A percentile compares a stretch with the other conserved stretches of the same genome.
Conservation (phyloP, 139 green algal genomes). For the Chlamydomonas sp. region DNA sequence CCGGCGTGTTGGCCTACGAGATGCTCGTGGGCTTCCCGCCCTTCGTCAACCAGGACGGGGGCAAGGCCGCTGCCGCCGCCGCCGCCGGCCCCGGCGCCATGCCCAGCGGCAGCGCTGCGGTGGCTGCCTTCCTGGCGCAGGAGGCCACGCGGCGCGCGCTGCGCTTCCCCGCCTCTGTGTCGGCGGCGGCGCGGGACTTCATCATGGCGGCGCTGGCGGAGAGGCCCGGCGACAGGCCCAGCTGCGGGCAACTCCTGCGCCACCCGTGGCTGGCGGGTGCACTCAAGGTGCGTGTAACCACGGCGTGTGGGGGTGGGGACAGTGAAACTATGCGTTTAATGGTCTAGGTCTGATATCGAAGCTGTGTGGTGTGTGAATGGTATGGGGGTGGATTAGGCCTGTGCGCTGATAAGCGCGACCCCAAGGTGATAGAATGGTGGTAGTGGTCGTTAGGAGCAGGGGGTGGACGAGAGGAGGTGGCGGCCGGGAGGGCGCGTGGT, state of each 20-base stretch:
- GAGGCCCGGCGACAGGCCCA: slow-evolving; percentile 12
- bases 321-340: no score
- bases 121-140: not conserved
- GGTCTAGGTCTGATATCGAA: no score
- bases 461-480: no score
- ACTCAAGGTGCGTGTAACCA: no score
- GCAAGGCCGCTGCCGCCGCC: not conserved
- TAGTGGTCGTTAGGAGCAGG: no score
- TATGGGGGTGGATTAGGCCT: no score
- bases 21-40: slow-evolving; percentile 38
- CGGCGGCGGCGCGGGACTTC: slow-evolving; percentile 15
- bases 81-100: not conserved
- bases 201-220: slow-evolving; percentile 1
- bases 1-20: slow-evolving; percentile 33
- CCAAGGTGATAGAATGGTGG: no score
- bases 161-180: slow-evolving; percentile 19
- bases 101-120: not conserved
- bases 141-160: not conserved
- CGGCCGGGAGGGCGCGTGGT: no score
- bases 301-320: no score
- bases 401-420: no score
- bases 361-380: no score
- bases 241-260: slow-evolving; percentile 4
- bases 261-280: slow-evolving; percentile 8
- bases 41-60: not conserved